Evolutionary conservation across 2,329 filamentous ascomycete species (phyloP).

Genomic region (Aspergillus sp.): DNA sequence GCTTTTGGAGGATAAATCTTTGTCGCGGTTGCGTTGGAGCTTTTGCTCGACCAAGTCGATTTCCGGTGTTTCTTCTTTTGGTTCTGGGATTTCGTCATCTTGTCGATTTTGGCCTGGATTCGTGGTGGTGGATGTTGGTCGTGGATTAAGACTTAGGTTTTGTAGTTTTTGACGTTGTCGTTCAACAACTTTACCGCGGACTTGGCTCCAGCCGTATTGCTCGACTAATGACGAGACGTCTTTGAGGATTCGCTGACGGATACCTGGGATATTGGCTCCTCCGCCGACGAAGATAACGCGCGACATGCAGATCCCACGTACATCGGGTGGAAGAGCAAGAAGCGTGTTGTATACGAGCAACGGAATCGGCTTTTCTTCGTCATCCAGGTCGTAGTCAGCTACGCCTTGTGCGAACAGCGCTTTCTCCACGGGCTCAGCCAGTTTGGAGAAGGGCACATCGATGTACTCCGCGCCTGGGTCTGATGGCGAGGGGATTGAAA

Average conservation of each 20-base stretch:
- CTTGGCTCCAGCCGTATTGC: conserved; percentile 65
- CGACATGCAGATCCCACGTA: conserved; percentile 76
- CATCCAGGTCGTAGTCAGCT: conserved; percentile 59
- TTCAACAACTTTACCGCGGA: conserved; percentile 60
- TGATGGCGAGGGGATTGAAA: conserved; percentile 39
- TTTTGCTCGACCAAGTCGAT: conserved; percentile 43
- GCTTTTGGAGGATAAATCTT: conserved; percentile 16
- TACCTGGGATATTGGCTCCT: conserved; percentile 66
- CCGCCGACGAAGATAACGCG: conserved; percentile 82
- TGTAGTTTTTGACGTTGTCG: conserved; percentile 39
- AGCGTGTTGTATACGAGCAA: conserved; percentile 68
- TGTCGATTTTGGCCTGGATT: background rate
- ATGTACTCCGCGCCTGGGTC: conserved; percentile 38
- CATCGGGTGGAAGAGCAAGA: conserved; percentile 68
- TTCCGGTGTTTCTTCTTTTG: conserved; percentile 17
- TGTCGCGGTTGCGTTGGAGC: conserved; percentile 30
- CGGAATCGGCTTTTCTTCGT: conserved; percentile 75
- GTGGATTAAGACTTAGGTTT: conserved; percentile 22
- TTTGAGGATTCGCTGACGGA: conserved; percentile 67
- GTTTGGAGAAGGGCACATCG: conserved; percentile 57
- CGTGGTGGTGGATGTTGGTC: conserved; percentile 9
- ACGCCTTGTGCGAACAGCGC: conserved; percentile 58
- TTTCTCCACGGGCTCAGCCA: conserved; percentile 67
- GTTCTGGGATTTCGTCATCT: conserved; percentile 2
- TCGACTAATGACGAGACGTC: conserved; percentile 63